A percentile compares a stretch with the other conserved stretches of the same genome.
Conservation (phyloP, 1,284 basidiomycete genomes). For the Chondrostereum purpureum region DNA sequence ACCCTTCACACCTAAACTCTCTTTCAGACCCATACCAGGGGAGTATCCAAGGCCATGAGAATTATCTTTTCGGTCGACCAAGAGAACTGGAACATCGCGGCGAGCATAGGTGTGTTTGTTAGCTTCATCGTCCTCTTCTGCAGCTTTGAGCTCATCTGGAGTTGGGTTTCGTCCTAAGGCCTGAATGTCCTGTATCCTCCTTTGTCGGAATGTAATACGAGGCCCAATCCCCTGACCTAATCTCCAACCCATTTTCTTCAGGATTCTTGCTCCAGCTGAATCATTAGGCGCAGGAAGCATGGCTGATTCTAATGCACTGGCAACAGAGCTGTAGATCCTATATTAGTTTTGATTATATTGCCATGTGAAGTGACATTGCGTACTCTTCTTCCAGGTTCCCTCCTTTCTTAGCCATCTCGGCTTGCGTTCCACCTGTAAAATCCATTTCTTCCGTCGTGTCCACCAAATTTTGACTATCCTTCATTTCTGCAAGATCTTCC, state of each 20-base stretch:
- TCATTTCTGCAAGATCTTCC: conserved; percentile 84
- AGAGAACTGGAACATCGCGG: conserved; percentile 65
- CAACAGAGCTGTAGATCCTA: conserved; percentile 60
- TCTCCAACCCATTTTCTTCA: conserved; percentile 95
- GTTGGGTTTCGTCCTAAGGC: conserved; percentile 28
- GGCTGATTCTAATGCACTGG: conserved; percentile 51
- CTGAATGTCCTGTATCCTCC: conserved; percentile 62
- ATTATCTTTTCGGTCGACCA: conserved; percentile 67
- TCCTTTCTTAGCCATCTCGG: conserved; percentile 30
- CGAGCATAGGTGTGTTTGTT: conserved; percentile 83
- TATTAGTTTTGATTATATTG: too few species aligned
- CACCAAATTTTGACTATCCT: conserved; percentile 65
- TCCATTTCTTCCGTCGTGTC: conserved; percentile 77
- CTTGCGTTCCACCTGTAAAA: conserved; percentile 50
- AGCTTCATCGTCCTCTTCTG: conserved; percentile 69
- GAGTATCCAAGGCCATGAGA: conserved; percentile 75
- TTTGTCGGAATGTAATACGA: conserved; percentile 74
- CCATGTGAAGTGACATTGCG: too few species aligned
- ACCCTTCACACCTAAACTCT: conserved; percentile 38
- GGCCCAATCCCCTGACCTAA: conserved; percentile 91
- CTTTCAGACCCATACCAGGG: conserved; percentile 59
- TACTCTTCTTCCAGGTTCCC: conserved; percentile 50
- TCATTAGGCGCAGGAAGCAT: conserved; percentile 60
- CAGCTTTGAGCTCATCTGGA: conserved; percentile 35
- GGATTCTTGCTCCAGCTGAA: conserved; percentile 72